phyloP scores from a whole-genome alignment of 306 rosid species.

The Leucaena leucocephala region DNA sequence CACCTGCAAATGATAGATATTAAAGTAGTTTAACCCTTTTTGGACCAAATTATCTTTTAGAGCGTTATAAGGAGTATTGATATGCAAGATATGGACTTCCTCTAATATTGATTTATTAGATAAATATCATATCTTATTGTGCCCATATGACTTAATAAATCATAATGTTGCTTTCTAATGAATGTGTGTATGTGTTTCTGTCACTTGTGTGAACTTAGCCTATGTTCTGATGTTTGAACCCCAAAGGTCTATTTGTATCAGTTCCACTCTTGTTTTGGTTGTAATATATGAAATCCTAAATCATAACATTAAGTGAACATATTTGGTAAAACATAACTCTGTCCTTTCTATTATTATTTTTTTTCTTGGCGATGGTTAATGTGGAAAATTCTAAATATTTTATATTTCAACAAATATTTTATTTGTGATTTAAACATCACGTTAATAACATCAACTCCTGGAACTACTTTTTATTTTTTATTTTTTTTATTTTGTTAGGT shows the following conservation, averaged over 20 bases:
- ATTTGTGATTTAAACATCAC: constrained; percentile 4
- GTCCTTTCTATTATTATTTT: not conserved
- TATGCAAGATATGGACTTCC: not conserved
- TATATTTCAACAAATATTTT: not conserved
- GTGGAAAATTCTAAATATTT: not conserved
- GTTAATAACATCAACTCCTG: constrained; percentile 2
- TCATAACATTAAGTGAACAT: not conserved
- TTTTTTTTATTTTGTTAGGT: constrained; percentile 13
- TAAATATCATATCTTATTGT: not conserved
- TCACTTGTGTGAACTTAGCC: not conserved
- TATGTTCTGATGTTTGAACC: not conserved
- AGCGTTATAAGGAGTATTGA: not conserved
- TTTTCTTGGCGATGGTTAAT: not conserved
- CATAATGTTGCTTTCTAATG: not conserved
- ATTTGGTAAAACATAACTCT: not conserved
- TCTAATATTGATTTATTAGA: not conserved
- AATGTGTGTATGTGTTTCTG: not conserved
- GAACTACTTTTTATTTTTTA: not conserved
- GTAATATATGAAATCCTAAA: not conserved
- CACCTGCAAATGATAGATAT: constrained; percentile 6
- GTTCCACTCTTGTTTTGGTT: not conserved
- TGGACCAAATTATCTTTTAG: not conserved
- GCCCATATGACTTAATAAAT: not conserved
- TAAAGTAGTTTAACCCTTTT: not conserved
- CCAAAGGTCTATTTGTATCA: not conserved